Evolutionary conservation across 768 basidiomycete genomes (phyloP), one percentile per base, ranked within the genome.

Genomic region (Hygrocybe punicea): DNA sequence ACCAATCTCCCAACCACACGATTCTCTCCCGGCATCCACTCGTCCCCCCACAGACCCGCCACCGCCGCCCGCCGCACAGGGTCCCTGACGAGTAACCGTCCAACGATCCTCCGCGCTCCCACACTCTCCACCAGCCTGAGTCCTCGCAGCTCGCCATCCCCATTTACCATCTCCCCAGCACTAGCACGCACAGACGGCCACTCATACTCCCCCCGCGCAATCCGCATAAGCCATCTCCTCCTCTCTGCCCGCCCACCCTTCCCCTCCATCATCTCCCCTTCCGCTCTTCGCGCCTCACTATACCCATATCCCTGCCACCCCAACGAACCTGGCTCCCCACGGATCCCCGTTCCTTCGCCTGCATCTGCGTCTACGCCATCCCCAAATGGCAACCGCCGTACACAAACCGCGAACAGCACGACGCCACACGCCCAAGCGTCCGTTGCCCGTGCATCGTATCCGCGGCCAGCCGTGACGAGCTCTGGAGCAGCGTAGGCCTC

Each of bases 401-500:
- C 84, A 7, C 85, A 79, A 50, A 94, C 76, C 35, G 87, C 89
- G 69, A 84, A 96, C 63, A 87, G 85, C 29, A 29, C 29, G 29
- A 29, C 29, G 29, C 29, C 29, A 29, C 29, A 29, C 9, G 91
- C 91, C 93, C 93, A 95, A 11, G 87, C 84, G 68, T 95, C 93
- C 52, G 91, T 93, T 67, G 85, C 80, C 13, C 90, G 29, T 29
- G 29, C 29, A 29, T 29, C 29, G 29, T 29, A 29, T 29, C 29
- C 29, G 8, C 29, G 29, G 29, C 29, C 29, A 29, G 29, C 76
- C 63, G 84, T 81, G 23, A 89, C 81, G 17, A 90, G 76, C 66
- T 90, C 87, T 0, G 87, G 87, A 7, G 91, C 91, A 5, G 92
- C 91, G 70, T 94, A 94, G 0, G 87, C 88, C 67, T 96, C 92